These are phyloP conservation scores for Amanita exitialis DNA, from an alignment of 768 basidiomycete species.

Conservation along the genomic window DNA sequence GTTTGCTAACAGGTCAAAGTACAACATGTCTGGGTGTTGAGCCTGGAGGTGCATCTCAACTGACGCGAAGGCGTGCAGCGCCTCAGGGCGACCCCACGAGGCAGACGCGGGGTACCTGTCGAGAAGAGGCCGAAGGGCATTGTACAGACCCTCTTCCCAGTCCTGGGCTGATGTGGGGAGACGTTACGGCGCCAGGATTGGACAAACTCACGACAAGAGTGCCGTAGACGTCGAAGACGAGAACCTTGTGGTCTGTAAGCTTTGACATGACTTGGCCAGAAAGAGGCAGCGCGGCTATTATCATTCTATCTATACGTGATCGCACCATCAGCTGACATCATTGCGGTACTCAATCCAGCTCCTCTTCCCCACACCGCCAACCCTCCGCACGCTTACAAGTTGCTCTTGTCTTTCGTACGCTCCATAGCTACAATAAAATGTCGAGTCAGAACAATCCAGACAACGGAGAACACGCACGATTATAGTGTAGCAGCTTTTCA, in stretches of 20 bases:
- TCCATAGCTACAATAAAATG: conserved; percentile 30
- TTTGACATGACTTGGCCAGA: not conserved
- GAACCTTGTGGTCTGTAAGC: conserved; percentile 37
- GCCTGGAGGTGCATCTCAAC: conserved; percentile 50
- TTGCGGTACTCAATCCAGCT: not conserved
- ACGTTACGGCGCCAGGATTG: not conserved
- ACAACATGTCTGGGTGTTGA: conserved; percentile 48
- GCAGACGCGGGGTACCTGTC: conserved; percentile 26
- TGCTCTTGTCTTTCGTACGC: conserved; percentile 33
- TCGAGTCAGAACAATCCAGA: not conserved
- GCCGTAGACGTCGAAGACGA: conserved; percentile 72
- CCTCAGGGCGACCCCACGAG: conserved; percentile 40
- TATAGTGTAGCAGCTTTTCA: conserved; percentile 93
- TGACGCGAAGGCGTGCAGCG: conserved; percentile 37
- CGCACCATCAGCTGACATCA: conserved; percentile 7
- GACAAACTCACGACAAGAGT: conserved; percentile 44
- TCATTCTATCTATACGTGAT: not conserved
- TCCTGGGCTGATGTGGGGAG: conserved; percentile 28
- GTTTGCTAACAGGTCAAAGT: conserved; percentile 50
- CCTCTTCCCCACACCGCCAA: too few species aligned
- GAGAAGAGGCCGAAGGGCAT: conserved; percentile 43
- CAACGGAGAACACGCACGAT: conserved; percentile 49
- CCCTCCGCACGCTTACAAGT: conserved; percentile 8
- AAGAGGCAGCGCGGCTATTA: not conserved
- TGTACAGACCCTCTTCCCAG: conserved; percentile 64